Conservation (phyloP, 2,329 filamentous ascomycete species). For the Pyrenophora teres region DNA sequence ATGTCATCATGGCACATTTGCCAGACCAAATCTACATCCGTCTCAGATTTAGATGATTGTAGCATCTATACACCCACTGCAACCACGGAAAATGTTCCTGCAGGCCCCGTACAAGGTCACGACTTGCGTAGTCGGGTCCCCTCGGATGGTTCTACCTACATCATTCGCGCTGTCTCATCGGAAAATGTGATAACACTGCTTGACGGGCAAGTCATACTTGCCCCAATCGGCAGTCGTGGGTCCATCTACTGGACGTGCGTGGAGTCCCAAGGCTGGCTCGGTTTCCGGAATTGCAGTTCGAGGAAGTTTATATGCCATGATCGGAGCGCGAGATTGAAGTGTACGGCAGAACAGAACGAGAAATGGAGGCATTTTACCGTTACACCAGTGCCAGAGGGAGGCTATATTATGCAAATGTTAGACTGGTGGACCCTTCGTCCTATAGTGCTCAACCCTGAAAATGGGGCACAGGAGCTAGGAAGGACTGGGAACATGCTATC, state of each 20-base stretch:
- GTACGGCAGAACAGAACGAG: constrained; percentile 3
- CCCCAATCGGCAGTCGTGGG: constrained; percentile 4
- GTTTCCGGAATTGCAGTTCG: constrained; percentile 6
- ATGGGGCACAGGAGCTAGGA: constrained; percentile 6
- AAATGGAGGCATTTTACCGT: constrained; percentile 10
- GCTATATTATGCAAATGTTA: constrained; percentile 19
- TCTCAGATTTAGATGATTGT: constrained; percentile 5
- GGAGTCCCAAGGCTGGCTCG: constrained; percentile 15
- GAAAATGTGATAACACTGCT: constrained; percentile 13
- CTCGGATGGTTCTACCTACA: constrained; percentile 7
- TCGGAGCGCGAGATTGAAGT: constrained; percentile 8
- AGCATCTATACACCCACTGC: constrained; percentile 5
- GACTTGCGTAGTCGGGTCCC: constrained; percentile 1
- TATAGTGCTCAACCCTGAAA: constrained; percentile 8
- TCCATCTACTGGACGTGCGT: constrained; percentile 13
- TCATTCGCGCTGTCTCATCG: constrained; percentile 11
- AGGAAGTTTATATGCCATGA: constrained; percentile 12
- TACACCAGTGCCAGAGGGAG: constrained; percentile 12
- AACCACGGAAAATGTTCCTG: neutral
- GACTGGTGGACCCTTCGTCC: constrained; percentile 17
- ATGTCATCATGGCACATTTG: neutral
- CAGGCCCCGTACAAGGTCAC: neutral
- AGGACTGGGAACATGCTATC: constrained; percentile 12
- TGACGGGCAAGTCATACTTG: constrained; percentile 11
- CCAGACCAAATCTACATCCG: neutral